Base-by-base conservation (phyloP, 2,329 filamentous ascomycete genomes). In the Cryoendolithus antarcticus region DNA sequence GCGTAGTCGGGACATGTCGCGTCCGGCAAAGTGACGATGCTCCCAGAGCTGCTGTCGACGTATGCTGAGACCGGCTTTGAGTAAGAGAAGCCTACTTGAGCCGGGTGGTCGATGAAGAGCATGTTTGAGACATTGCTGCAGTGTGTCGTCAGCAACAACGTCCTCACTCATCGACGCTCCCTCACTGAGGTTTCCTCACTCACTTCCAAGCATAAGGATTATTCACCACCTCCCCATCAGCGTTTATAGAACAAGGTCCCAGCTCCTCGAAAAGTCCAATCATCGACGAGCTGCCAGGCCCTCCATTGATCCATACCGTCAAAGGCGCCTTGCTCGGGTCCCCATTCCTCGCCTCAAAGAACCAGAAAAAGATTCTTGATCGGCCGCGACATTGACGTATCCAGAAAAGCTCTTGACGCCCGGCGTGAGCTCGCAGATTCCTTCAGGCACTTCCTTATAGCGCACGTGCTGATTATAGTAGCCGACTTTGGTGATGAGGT, bases 71-170 rank as follows among this genome's bases (percentile, higher is more conserved):
- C 38, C 0, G 64, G 60, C 9, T 60, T 54, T 4, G 63, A 62
- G 52, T 77, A 78, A 8, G 69, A 74, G 49, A 77, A 71, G 1
- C 75, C 75, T 4, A 74, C 69, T 34, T 72, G 68, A 7, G 66
- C 70, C 6, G 74, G 80, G 55, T 83, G 72, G 48, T 84, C 79
- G 48, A 84, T 73, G 57, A 80, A 83, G 10, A 84, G 70, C 69
- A 82, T 73, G 47, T 81, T 81, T 45, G 70, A 71, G 15, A 72
- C 66, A 47, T 74, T 72, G 41, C 48, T 50, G 30, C 12, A 40
- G 30, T 32, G 21, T 12, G 10, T 21, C 21, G 12, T n/a, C 15
- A 27, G n/a, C 11, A 35, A 6, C 2, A 10, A 4, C 4, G 3
- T 19, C 6, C 32, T 28, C 27, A 29, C 5, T 9, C 13, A 28